These are phyloP conservation scores for Quercus tomentella DNA, from an alignment of 331 rosid genomes.

Conservation along the genomic window DNA sequence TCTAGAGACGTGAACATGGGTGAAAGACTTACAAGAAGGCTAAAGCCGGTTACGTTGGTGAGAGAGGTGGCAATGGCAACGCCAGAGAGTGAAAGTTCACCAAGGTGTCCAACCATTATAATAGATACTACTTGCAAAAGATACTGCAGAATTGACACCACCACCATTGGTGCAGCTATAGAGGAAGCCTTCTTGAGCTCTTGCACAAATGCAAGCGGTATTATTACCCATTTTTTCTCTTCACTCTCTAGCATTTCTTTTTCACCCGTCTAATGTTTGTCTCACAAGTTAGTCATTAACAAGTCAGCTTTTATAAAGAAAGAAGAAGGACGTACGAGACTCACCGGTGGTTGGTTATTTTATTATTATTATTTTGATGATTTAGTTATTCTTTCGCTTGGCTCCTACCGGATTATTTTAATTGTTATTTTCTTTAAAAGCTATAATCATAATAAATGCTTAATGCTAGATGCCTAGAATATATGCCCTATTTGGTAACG, in stretches of 20 bases:
- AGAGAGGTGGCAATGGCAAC: conserved; percentile 63
- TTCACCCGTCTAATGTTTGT: background rate
- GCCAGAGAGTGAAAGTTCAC: conserved; percentile 43
- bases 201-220: background rate
- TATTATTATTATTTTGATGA: too few relatives aligned
- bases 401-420: too few relatives aligned
- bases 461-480: too few relatives aligned
- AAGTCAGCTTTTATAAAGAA: background rate
- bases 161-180: conserved; percentile 58
- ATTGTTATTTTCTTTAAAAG: too few relatives aligned
- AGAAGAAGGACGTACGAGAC: background rate
- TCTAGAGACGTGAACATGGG: background rate
- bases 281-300: background rate
- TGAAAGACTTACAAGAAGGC: conserved; percentile 41
- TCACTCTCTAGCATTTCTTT: conserved; percentile 1
- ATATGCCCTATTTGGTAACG: too few relatives aligned
- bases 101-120: conserved; percentile 58
- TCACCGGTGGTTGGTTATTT: too few relatives aligned
- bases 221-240: conserved; percentile 16
- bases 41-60: conserved; percentile 58
- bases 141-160: conserved; percentile 40
- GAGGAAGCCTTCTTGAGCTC: conserved; percentile 27
- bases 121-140: conserved; percentile 46
- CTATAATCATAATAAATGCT: too few relatives aligned
- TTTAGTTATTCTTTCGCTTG: too few relatives aligned